A percentile compares a stretch with the other conserved stretches of the same genome.
Evolutionary conservation across 768 basidiomycete species (phyloP).

Genomic region (Paxillus rubicundulus): DNA sequence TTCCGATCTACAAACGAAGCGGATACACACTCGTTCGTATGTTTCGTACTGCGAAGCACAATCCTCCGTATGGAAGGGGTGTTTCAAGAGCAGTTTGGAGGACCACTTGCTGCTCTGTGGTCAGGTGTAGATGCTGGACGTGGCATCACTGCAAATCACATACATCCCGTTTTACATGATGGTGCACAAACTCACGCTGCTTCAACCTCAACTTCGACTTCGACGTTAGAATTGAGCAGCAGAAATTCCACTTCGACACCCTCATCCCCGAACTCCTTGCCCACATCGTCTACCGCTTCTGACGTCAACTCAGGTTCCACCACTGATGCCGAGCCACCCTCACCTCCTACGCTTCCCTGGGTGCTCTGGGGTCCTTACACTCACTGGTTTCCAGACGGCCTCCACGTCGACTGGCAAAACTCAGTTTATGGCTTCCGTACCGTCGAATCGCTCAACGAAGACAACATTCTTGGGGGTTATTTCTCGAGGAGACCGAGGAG

Average conservation of each 20-base stretch:
- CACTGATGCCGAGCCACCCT: neutral
- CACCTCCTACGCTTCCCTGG: conserved; percentile 38
- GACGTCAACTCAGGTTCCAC: neutral
- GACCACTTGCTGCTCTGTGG: neutral
- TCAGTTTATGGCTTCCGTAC: conserved; percentile 51
- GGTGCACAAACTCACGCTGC: too few species aligned
- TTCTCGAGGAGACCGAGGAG: conserved; percentile 2
- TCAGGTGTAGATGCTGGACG: neutral
- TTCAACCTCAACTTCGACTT: neutral
- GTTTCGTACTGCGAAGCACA: conserved; percentile 46
- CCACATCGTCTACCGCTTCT: neutral
- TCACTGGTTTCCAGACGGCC: conserved; percentile 51
- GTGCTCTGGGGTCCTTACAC: conserved; percentile 53
- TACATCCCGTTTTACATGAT: neutral
- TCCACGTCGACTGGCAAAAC: conserved; percentile 56
- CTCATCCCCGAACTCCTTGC: neutral
- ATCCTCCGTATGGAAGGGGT: conserved; percentile 28
- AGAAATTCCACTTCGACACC: neutral
- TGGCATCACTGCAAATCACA: neutral
- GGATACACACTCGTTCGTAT: conserved; percentile 47
- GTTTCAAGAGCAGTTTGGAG: neutral
- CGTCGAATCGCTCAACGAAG: conserved; percentile 38
- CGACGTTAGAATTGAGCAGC: neutral
- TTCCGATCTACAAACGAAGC: conserved; percentile 38
- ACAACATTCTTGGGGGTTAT: neutral